Evolutionary conservation across 78 protist genomes (phyloP), one percentile per base, ranked within the genome.

Genomic region (Polysphondylium violaceum): DNA sequence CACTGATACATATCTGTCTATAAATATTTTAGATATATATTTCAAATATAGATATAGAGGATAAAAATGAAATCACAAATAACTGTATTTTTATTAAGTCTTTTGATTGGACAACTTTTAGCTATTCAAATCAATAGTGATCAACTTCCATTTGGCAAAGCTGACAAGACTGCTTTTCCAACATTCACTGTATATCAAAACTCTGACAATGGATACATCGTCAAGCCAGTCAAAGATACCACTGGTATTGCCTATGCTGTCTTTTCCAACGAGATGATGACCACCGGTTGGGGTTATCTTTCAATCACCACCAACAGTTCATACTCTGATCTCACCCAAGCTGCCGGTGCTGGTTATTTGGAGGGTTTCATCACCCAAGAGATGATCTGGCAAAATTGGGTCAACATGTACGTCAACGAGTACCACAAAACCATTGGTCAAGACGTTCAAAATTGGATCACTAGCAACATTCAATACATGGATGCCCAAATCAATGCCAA

Each of bases 261-360:
- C 55, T 81, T 31, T 44, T 33, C 65, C 31, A 81, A 81, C 29
- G 63, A 81, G 29, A 81, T 81, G 90, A 69, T 47, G 61, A 81
- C 58, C 21, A 81, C 90, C 38, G 94, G 94, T 56, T 90, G 94
- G 94, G 74, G 73, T 14, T 78, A 60, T 55, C 2, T 92, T 6
- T 60, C 72, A 19, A n/a, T 92, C 40, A 16, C 19, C 16, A 58
- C 95, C 23, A 36, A 41, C 31, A 43, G 64, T 4, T 33, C 69
- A 0, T 68, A 44, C 77, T 23, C 67, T 35, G 92, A 93, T 44
- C 19, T 21, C 0, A 36, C 33, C 7, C 89, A 88, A 31, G 87
- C 77, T 11, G 71, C 85, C 14, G 96, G 90, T 44, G 96, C 94
- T 25, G 96, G 96, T 25, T 89, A 53, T 41, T 25, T 94, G 56